These are phyloP conservation scores for Glutinoglossum americanum DNA, from an alignment of 495 filamentous ascomycete species.

Conservation along the genomic window DNA sequence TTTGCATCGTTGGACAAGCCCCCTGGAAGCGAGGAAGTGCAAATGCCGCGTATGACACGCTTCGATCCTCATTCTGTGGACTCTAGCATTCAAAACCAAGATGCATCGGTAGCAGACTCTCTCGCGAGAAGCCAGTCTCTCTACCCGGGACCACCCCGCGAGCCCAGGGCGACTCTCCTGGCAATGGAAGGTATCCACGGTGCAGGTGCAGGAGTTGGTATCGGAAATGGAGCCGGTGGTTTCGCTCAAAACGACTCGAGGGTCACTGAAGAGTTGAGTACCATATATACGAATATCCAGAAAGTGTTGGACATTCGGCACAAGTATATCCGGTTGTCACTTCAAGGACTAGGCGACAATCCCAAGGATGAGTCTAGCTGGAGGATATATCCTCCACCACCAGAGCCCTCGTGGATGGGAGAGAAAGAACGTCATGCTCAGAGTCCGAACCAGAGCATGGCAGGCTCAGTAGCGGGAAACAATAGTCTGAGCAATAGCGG, in stretches of 20 bases:
- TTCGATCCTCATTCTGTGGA: slow-evolving; percentile 6
- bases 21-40: slow-evolving; percentile 12
- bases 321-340: slow-evolving; percentile 73
- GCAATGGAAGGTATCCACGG: slow-evolving; percentile 28
- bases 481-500: slow-evolving; percentile 35
- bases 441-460: slow-evolving; percentile 3
- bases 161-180: slow-evolving; percentile 23
- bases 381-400: slow-evolving; percentile 78
- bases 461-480: slow-evolving; percentile 16
- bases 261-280: slow-evolving; percentile 58
- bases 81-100: slow-evolving; percentile 8
- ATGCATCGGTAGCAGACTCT: slow-evolving; percentile 20
- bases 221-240: slow-evolving; percentile 20
- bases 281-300: slow-evolving; percentile 75
- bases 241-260: slow-evolving; percentile 39
- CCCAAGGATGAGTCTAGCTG: slow-evolving; percentile 68
- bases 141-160: slow-evolving; percentile 25
- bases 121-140: slow-evolving; percentile 23
- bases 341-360: slow-evolving; percentile 61
- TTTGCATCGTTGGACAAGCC: slow-evolving; percentile 10
- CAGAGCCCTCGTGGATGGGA: slow-evolving; percentile 73
- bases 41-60: slow-evolving; percentile 11
- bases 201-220: slow-evolving; percentile 27
- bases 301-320: slow-evolving; percentile 63
- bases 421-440: slow-evolving; percentile 27